Evolutionary conservation across 1,284 basidiomycete genomes (phyloP).

Genomic region (Fomes fomentarius): DNA sequence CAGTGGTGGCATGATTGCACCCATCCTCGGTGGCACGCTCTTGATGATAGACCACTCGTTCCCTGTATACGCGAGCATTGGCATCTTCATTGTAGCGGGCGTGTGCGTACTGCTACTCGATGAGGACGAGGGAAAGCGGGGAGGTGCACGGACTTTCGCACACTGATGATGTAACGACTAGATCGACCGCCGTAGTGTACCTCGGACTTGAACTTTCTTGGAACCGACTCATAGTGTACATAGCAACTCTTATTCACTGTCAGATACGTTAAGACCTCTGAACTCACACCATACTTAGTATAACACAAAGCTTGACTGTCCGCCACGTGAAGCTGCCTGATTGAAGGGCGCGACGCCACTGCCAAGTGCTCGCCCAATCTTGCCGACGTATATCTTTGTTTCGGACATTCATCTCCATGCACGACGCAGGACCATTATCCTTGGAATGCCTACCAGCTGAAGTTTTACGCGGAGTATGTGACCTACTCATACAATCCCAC

Average conservation of each 20-base stretch:
- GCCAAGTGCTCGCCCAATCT: no score
- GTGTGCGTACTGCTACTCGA: slow-evolving; percentile 66
- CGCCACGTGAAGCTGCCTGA: no score
- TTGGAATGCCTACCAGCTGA: background rate
- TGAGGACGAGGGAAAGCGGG: slow-evolving; percentile 35
- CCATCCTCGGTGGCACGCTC: slow-evolving; percentile 83
- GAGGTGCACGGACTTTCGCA: slow-evolving; percentile 24
- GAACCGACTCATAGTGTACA: no score
- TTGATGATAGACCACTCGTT: slow-evolving; percentile 73
- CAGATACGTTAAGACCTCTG: no score
- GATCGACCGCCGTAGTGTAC: background rate
- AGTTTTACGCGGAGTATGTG: background rate
- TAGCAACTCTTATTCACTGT: no score
- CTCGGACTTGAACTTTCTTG: background rate
- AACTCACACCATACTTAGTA: no score
- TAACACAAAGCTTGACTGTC: no score
- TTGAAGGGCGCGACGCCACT: no score
- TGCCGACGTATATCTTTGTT: no score
- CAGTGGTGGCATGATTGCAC: slow-evolving; percentile 91
- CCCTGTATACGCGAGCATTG: slow-evolving; percentile 81
- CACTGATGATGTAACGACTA: slow-evolving; percentile 25
- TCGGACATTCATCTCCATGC: no score
- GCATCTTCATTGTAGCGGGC: slow-evolving; percentile 71
- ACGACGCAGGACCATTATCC: no score
- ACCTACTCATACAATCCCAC: background rate